Conservation (phyloP, 306 rosid genomes). For the Dryas octopetala region DNA sequence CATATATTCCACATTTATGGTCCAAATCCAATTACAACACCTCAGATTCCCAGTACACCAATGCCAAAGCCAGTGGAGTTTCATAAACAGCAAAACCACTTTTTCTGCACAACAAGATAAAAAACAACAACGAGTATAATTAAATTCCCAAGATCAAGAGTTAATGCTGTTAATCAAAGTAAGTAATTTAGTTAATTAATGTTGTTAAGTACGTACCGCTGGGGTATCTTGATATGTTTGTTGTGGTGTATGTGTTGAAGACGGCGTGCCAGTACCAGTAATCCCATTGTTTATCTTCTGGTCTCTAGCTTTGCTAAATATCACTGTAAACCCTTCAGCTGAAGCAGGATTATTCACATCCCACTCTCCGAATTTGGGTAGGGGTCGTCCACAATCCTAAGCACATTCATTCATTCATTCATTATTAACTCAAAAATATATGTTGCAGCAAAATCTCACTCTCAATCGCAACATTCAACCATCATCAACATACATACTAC, state of each 20-base stretch:
- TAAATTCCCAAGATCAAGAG: background rate
- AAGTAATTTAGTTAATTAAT: too few species aligned
- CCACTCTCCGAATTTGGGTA: conserved; percentile 66
- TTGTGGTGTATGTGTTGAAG: conserved; percentile 14
- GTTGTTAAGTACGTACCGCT: conserved; percentile 35
- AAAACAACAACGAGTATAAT: background rate
- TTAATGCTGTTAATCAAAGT: background rate
- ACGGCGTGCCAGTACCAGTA: background rate
- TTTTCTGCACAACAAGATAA: conserved; percentile 36
- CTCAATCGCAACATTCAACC: too few species aligned
- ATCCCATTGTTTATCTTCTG: conserved; percentile 40
- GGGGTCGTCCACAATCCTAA: conserved; percentile 41
- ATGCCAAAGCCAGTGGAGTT: background rate
- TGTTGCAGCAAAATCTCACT: too few species aligned
- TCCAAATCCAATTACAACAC: background rate
- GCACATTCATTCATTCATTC: conserved; percentile 4
- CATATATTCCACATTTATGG: too few species aligned
- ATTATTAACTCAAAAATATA: background rate
- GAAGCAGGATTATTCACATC: conserved; percentile 59
- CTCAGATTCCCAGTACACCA: background rate
- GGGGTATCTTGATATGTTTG: background rate
- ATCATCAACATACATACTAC: too few species aligned
- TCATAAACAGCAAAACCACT: conserved; percentile 53
- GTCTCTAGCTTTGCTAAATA: conserved; percentile 54
- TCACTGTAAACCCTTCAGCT: conserved; percentile 56